A percentile compares a stretch with the other conserved stretches of the same genome.
These are phyloP conservation scores for Colletotrichum tropicicola DNA, from an alignment of 2,329 filamentous ascomycete genomes.

Conservation along the genomic window DNA sequence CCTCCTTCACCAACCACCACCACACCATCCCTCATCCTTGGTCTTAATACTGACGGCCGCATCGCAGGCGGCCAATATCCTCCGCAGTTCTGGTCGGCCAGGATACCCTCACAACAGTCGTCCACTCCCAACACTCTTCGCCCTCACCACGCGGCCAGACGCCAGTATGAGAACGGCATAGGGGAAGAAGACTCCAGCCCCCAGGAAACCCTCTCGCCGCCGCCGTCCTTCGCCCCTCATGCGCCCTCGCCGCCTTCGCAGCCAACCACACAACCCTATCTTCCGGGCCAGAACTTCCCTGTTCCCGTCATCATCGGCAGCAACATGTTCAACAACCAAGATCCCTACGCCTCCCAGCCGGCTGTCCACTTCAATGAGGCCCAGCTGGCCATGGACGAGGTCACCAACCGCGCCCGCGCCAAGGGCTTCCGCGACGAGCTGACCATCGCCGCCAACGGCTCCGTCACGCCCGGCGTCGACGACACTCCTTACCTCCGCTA, in stretches of 20 bases:
- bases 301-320: constrained; percentile 17
- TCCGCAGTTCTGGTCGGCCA: constrained; percentile 32
- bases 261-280: constrained; percentile 10
- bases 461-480: constrained; percentile 80
- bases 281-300: constrained; percentile 16
- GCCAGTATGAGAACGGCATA: constrained; percentile 29
- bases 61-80: constrained; percentile 31
- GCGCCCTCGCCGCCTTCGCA: constrained; percentile 50
- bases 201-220: constrained; percentile 42
- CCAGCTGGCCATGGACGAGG: constrained; percentile 40
- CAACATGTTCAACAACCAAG: constrained; percentile 33
- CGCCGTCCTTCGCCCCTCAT: constrained; percentile 44
- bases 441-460: constrained; percentile 54
- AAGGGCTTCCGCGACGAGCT: constrained; percentile 60
- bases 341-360: constrained; percentile 48
- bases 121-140: constrained; percentile 31
- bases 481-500: constrained; percentile 90
- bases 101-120: constrained; percentile 34
- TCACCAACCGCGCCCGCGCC: constrained; percentile 30
- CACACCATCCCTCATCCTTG: constrained; percentile 1
- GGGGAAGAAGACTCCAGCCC: constrained; percentile 34
- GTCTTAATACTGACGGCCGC: constrained; percentile 29
- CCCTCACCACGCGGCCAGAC: constrained; percentile 25
- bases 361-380: constrained; percentile 49
- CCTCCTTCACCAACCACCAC: neutral